Percentiles rank a stretch among this genome's conserved stretches.
Evolutionary conservation across 805 yeast species (phyloP).

Genomic region (Candida chilensis): DNA sequence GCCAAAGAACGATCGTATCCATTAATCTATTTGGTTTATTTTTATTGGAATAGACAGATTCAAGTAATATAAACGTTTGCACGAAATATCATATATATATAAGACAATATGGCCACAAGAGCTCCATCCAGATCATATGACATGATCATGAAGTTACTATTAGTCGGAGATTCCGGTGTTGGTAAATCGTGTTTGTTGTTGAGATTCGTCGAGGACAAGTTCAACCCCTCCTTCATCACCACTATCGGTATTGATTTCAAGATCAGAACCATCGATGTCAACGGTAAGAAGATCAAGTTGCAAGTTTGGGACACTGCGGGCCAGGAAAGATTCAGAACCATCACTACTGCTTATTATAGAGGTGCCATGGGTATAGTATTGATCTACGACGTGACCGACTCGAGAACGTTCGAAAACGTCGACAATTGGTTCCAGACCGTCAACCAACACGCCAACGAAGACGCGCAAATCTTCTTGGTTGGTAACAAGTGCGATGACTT

Average conservation of each 20-base stretch:
- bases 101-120: constrained; percentile 48
- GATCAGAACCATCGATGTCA: constrained; percentile 89
- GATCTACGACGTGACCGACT: constrained; percentile 81
- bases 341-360: constrained; percentile 86
- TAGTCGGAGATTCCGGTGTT: constrained; percentile 89
- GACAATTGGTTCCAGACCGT: constrained; percentile 95
- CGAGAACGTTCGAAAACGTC: constrained; percentile 85
- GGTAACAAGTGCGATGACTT: constrained; percentile 95
- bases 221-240: constrained; percentile 93
- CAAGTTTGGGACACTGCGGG: constrained; percentile 98
- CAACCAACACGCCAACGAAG: constrained; percentile 93
- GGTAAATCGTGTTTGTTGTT: constrained; percentile 86
- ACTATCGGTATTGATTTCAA: constrained; percentile 98
- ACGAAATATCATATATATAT: too few species aligned
- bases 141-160: constrained; percentile 81
- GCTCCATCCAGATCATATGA: constrained; percentile 72
- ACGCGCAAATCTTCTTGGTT: constrained; percentile 87
- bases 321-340: constrained; percentile 92
- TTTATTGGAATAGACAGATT: too few species aligned
- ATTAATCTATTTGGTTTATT: too few species aligned
- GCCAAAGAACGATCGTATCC: too few species aligned
- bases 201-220: constrained; percentile 92
- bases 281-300: constrained; percentile 86
- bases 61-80: too few species aligned
- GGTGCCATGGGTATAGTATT: constrained; percentile 85